Percentiles rank a stretch among this genome's conserved stretches.
These are phyloP conservation scores for Sonneratia caseolaris DNA, from an alignment of 345 rosid genomes.

Conservation along the genomic window DNA sequence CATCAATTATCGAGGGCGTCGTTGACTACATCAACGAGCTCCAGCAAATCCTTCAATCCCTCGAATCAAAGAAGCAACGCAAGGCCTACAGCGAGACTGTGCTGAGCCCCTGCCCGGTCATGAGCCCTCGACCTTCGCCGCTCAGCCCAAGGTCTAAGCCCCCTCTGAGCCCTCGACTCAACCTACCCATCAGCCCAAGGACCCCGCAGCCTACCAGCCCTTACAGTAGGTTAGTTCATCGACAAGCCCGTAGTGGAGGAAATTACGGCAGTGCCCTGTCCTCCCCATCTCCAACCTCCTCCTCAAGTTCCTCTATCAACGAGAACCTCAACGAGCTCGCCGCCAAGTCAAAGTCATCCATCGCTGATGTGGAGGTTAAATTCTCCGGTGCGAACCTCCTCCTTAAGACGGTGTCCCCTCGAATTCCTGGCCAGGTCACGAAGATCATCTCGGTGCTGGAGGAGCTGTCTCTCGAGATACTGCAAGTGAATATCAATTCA, in stretches of 20 bases:
- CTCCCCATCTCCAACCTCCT: constrained; percentile 53
- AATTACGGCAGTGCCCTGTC: background rate
- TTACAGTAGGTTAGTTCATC: constrained; percentile 10
- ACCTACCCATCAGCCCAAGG: constrained; percentile 17
- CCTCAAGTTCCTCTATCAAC: constrained; percentile 32
- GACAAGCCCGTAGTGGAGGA: constrained; percentile 13
- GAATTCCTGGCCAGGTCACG: constrained; percentile 73
- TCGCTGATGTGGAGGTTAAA: constrained; percentile 92
- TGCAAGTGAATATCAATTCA: constrained; percentile 49
- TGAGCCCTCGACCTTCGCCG: constrained; percentile 49
- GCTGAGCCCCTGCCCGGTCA: constrained; percentile 62
- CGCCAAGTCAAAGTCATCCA: constrained; percentile 67
- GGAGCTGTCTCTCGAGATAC: constrained; percentile 73
- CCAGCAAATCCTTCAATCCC: constrained; percentile 80
- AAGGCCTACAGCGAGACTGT: constrained; percentile 71
- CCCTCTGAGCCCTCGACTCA: constrained; percentile 11
- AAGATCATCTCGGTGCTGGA: constrained; percentile 73
- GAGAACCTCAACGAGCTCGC: constrained; percentile 54
- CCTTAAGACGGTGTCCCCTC: constrained; percentile 70
- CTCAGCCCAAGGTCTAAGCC: constrained; percentile 46
- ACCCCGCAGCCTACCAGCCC: constrained; percentile 23
- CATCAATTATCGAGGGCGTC: constrained; percentile 95
- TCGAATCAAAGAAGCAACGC: constrained; percentile 90
- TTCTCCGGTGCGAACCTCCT: constrained; percentile 75
- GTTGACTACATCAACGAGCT: constrained; percentile 91